Percentiles rank a stretch among this genome's conserved stretches.
Conservation (phyloP, 1,284 basidiomycete genomes). For the Tilletia caries region DNA sequence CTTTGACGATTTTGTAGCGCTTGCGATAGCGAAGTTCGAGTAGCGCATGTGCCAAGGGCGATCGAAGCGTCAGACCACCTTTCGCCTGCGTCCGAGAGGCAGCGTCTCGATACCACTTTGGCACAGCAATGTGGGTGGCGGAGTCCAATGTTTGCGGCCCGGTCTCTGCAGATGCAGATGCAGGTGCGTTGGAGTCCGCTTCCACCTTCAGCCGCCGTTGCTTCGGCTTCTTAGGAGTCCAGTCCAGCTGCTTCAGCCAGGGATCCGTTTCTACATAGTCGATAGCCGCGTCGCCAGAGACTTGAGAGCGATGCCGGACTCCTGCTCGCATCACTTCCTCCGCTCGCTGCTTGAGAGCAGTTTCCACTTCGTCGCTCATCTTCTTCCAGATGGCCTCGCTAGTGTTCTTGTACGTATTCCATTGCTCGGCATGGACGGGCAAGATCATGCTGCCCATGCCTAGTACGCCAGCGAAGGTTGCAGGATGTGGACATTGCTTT, state of each 20-base stretch:
- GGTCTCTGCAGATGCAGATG: neutral
- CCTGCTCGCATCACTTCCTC: constrained; percentile 13
- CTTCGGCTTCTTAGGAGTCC: constrained; percentile 84
- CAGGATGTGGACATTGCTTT: constrained; percentile 81
- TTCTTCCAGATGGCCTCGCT: constrained; percentile 76
- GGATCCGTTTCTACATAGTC: constrained; percentile 63
- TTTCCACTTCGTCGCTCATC: constrained; percentile 70
- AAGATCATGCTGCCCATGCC: constrained; percentile 89
- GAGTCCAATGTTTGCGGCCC: neutral
- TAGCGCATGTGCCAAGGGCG: constrained; percentile 33
- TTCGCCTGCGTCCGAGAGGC: constrained; percentile 21
- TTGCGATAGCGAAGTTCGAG: constrained; percentile 21
- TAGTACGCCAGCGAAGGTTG: constrained; percentile 84
- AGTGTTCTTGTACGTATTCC: constrained; percentile 75
- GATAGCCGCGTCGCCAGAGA: constrained; percentile 41
- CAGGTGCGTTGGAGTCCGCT: neutral
- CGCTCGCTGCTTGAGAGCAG: constrained; percentile 47
- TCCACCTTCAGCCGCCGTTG: constrained; percentile 28
- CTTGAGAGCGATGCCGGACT: constrained; percentile 34
- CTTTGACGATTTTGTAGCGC: neutral
- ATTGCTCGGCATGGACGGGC: constrained; percentile 75
- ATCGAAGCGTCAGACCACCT: constrained; percentile 19
- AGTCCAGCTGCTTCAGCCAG: constrained; percentile 90
- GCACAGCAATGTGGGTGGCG: constrained; percentile 5
- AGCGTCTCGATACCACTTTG: constrained; percentile 18